Conservation (phyloP, 2,329 filamentous ascomycete genomes). For the Thelonectria olida region DNA sequence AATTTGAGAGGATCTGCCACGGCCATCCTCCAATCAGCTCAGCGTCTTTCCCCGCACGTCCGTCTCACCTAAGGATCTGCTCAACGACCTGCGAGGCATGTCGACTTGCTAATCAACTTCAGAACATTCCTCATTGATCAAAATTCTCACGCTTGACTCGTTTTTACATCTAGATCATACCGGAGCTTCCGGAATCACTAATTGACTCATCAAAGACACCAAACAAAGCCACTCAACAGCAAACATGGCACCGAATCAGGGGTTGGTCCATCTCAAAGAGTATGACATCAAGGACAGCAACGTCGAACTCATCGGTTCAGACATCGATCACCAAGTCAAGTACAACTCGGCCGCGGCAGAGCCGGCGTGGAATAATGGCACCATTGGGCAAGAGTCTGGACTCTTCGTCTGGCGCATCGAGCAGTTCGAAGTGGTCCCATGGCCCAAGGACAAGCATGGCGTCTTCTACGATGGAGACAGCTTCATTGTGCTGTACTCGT, state of each 20-base stretch:
- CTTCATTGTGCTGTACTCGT: conserved; percentile 71
- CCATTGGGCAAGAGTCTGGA: conserved; percentile 61
- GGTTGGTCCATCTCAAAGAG: conserved; percentile 69
- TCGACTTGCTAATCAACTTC: no score
- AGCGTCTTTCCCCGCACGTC: neutral
- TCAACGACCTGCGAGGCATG: neutral
- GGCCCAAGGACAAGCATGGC: conserved; percentile 65
- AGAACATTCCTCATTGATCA: neutral
- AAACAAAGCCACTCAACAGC: neutral
- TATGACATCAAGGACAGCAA: conserved; percentile 76
- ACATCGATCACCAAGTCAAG: conserved; percentile 74
- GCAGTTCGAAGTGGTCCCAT: conserved; percentile 70
- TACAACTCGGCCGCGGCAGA: conserved; percentile 72
- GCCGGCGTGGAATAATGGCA: conserved; percentile 72
- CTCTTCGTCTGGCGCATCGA: conserved; percentile 74
- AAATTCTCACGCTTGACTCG: neutral
- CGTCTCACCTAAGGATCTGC: neutral
- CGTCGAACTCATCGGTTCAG: conserved; percentile 70
- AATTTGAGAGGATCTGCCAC: neutral
- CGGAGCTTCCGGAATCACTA: neutral
- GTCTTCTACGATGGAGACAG: conserved; percentile 75
- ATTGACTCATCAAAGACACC: neutral
- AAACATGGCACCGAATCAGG: conserved; percentile 68
- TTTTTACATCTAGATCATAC: neutral
- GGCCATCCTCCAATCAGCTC: neutral